Conservation (phyloP, 1,139 yeast genomes). For the Taiozyma onychis region DNA sequence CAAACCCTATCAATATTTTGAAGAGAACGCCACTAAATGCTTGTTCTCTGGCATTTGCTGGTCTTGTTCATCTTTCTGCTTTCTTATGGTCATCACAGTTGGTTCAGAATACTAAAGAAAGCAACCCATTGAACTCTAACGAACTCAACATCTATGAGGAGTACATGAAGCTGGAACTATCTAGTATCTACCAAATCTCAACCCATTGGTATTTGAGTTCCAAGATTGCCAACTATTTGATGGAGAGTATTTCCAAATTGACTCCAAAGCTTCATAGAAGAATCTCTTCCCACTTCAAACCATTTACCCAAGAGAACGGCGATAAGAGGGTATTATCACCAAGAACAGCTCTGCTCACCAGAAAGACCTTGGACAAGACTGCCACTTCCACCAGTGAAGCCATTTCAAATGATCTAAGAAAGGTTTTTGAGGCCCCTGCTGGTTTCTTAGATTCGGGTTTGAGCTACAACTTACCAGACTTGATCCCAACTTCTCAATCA, state of each 20-base stretch:
- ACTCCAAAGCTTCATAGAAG: conserved; percentile 29
- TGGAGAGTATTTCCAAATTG: conserved; percentile 33
- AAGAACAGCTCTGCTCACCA: background rate
- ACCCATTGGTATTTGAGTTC: conserved; percentile 45
- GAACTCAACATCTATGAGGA: conserved; percentile 41
- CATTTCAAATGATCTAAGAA: background rate
- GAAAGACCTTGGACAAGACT: background rate
- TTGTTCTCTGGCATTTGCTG: conserved; percentile 45
- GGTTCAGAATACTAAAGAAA: conserved; percentile 9
- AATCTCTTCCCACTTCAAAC: conserved; percentile 17
- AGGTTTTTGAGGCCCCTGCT: conserved; percentile 3
- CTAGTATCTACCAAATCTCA: conserved; percentile 42
- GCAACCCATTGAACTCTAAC: conserved; percentile 7
- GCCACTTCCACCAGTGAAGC: background rate
- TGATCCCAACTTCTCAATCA: background rate
- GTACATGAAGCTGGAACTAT: conserved; percentile 40
- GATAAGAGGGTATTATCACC: background rate
- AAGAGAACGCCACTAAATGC: conserved; percentile 45
- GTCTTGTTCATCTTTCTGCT: conserved; percentile 44
- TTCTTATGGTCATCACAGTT: conserved; percentile 36
- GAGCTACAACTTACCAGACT: conserved; percentile 7
- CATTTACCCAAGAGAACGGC: conserved; percentile 3
- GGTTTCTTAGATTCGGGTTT: conserved; percentile 8
- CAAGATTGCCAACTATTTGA: conserved; percentile 38
- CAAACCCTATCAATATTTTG: conserved; percentile 36